phyloP scores from a whole-genome alignment of 352 stramenopile genomes.

The Pythium sukuiense region DNA sequence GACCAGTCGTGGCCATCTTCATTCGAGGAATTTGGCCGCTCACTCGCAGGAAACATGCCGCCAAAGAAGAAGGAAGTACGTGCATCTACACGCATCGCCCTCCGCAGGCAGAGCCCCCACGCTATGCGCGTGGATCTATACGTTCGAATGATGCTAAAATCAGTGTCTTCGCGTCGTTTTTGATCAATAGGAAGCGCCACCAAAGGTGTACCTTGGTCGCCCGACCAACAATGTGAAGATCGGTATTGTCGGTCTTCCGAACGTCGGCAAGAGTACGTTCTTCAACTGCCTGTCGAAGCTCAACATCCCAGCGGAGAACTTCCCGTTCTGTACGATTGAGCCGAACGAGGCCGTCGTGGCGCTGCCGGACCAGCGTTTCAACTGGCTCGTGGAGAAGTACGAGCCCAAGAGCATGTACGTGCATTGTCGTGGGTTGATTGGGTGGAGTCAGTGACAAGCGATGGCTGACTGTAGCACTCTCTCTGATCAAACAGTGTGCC shows the following conservation, averaged over 20 bases:
- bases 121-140: not conserved
- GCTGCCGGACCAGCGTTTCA: conserved; percentile 98
- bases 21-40: conserved; percentile 10
- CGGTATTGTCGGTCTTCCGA: conserved; percentile 99
- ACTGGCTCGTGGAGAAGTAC: conserved; percentile 94
- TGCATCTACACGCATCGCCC: not conserved
- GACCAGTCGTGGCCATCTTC: conserved; percentile 17
- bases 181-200: conserved; percentile 29
- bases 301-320: conserved; percentile 92
- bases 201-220: conserved; percentile 78
- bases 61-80: conserved; percentile 27
- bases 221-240: conserved; percentile 96
- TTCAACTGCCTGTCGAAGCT: conserved; percentile 99
- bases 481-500: conserved; percentile 68
- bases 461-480: not conserved
- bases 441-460: not conserved
- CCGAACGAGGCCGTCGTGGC: conserved; percentile 97
- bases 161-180: not conserved
- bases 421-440: not conserved
- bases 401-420: conserved; percentile 27
- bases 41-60: conserved; percentile 17
- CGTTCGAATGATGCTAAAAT: not conserved
- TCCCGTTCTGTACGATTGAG: conserved; percentile 99
- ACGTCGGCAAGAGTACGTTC: conserved; percentile 99
- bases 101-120: not conserved